phyloP scores from a whole-genome alignment of 2,329 filamentous ascomycete species.

The Huntiella abstrusa region DNA sequence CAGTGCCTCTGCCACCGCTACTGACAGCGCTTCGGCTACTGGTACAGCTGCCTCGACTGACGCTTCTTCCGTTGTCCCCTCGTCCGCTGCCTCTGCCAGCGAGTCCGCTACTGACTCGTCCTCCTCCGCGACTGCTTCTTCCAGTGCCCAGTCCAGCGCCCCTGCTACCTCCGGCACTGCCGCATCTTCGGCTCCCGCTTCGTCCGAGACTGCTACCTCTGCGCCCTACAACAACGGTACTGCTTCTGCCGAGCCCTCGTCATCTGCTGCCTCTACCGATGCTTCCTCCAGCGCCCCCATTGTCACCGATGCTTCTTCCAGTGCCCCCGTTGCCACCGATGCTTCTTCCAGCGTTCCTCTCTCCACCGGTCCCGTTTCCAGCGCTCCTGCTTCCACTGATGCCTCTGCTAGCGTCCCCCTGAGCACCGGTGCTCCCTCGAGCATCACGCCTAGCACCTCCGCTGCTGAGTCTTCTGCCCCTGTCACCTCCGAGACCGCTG shows the following conservation, averaged over 20 bases:
- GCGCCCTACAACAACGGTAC: background rate
- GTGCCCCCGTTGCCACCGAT: background rate
- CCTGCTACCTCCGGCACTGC: background rate
- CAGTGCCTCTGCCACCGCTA: background rate
- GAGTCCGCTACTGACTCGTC: background rate
- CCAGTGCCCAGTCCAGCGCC: no score
- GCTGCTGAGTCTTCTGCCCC: background rate
- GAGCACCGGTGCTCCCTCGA: background rate
- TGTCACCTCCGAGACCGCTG: background rate
- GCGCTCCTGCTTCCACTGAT: background rate
- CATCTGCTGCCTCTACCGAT: background rate
- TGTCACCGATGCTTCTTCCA: background rate
- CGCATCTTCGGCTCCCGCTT: background rate
- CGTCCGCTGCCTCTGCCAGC: background rate
- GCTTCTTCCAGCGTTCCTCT: background rate
- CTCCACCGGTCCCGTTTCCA: background rate
- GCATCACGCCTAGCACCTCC: background rate
- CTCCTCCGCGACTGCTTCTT: no score
- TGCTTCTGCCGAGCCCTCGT: background rate
- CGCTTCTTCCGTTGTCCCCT: background rate
- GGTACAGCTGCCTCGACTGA: background rate
- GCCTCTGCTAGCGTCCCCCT: background rate
- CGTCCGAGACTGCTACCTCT: background rate
- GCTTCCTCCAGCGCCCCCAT: background rate
- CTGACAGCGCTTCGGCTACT: background rate